Base-by-base conservation (phyloP, 140 eudicot species). In the Oenanthe javanica region DNA sequence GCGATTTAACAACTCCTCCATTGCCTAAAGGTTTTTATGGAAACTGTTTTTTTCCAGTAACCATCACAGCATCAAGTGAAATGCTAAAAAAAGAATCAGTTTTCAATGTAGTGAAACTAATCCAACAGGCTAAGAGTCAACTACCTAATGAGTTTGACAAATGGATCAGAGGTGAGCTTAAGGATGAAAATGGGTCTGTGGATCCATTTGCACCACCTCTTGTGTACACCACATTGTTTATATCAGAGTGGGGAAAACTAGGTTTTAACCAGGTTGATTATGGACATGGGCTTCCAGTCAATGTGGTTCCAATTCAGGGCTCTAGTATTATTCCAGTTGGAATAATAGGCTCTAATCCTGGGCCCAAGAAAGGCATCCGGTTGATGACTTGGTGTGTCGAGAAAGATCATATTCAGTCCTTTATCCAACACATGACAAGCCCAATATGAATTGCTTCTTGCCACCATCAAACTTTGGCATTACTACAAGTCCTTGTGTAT, bases 361-460 rank as follows among this genome's bases (percentile, higher is more conserved):
- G 77, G 16, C 89, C 91, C 14, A 52, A 73, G 6, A 87, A 83
- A 78, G 96, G 92, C 2, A 25, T 88, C 9, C 79, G 92, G 21
- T 79, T 90, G 52, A 85, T 90, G 92, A 86, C 96, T 14, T 90
- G 96, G 96, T 90, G 92, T 78, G 87, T 90, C 15, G 71, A 87
- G 73, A 82, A 87, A 27, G 64, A 84, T 50, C 96, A 90, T 86
- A 76, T 85, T 21, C 72, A 87, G 63, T 79, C 86, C 4, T 85
- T 90, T 49, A 70, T 84, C 49, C 25, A 80, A 57, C 50, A 80
- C 21, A 69, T 86, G 55, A 46, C 64, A 13, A 66, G 31, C 38
- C 75, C 43, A 27, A 16, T 63, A 77, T 74, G 49, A 79, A 9
- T 64, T 15, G 78, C 75, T 13, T 42, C 46, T 42, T 40, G 75